Conservation (phyloP, 192 early-diverging fungal species). For the Endogone sp. region DNA sequence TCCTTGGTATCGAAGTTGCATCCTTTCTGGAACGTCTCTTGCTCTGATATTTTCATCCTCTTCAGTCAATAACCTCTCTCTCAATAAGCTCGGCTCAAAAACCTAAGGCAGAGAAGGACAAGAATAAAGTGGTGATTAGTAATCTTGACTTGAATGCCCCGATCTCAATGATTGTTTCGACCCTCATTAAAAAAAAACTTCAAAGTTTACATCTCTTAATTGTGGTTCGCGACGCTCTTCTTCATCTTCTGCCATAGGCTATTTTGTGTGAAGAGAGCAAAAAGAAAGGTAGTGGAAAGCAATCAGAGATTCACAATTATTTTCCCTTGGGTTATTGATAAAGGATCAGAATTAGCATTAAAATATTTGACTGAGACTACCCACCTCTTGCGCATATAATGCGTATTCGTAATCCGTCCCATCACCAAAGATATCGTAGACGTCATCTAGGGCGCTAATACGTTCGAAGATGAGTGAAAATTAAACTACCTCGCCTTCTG, state of each 20-base stretch:
- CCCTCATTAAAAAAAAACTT: constrained; percentile 6
- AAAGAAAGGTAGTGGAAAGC: constrained; percentile 6
- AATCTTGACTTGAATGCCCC: too few relatives aligned
- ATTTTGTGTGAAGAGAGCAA: background rate
- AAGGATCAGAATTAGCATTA: background rate
- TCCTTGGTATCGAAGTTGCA: constrained; percentile 67
- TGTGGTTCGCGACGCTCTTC: constrained; percentile 50
- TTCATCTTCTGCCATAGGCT: constrained; percentile 23
- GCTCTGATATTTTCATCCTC: constrained; percentile 85
- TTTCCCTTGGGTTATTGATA: too few relatives aligned
- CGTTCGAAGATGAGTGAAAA: background rate
- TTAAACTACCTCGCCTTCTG: constrained; percentile 1
- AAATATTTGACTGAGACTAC: background rate
- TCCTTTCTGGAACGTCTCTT: constrained; percentile 88
- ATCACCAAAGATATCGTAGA: constrained; percentile 90
- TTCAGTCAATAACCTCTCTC: constrained; percentile 86
- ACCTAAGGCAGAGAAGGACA: background rate
- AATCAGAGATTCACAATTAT: too few relatives aligned
- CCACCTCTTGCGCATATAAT: constrained; percentile 41
- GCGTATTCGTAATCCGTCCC: constrained; percentile 87
- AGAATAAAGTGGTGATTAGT: background rate
- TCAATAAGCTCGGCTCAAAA: constrained; percentile 86
- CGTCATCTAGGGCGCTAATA: constrained; percentile 65
- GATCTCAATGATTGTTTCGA: background rate
- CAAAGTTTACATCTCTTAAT: constrained; percentile 39